phyloP scores from a whole-genome alignment of 345 rosid genomes.

The Geranium brycei region DNA sequence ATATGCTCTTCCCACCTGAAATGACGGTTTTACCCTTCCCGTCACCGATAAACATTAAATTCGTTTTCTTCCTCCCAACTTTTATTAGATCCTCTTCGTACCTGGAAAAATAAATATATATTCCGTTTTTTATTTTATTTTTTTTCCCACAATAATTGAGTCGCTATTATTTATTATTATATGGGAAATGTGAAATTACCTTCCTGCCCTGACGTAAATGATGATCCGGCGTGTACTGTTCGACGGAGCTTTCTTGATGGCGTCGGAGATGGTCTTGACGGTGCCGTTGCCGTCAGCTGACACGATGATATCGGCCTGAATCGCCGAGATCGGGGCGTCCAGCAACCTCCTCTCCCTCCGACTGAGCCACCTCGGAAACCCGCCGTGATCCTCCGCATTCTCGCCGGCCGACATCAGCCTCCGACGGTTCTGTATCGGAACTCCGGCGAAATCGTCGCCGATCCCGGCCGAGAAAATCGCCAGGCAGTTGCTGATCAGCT shows the following conservation, averaged over 20 bases:
- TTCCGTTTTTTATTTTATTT: not conserved
- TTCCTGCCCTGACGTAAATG: constrained; percentile 88
- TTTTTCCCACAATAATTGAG: not conserved
- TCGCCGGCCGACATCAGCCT: constrained; percentile 28
- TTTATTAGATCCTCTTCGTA: constrained; percentile 72
- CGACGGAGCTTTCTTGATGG: constrained; percentile 82
- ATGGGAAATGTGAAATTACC: constrained; percentile 26
- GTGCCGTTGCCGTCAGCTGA: constrained; percentile 73
- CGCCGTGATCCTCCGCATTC: constrained; percentile 8
- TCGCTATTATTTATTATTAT: too few species aligned
- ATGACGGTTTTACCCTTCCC: constrained; percentile 76
- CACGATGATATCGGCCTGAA: constrained; percentile 81
- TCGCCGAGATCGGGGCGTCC: constrained; percentile 35
- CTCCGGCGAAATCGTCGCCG: constrained; percentile 51
- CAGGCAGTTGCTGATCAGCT: constrained; percentile 76
- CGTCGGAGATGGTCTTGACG: constrained; percentile 63
- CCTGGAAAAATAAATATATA: constrained; percentile 21
- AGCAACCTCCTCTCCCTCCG: constrained; percentile 48
- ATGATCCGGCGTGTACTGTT: constrained; percentile 48
- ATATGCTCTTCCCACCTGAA: constrained; percentile 50
- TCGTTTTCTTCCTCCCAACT: constrained; percentile 79
- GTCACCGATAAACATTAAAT: constrained; percentile 88
- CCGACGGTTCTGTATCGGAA: constrained; percentile 77
- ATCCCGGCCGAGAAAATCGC: constrained; percentile 51
- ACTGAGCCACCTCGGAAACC: constrained; percentile 59